Conservation (phyloP, 768 basidiomycete genomes). For the Cyclocybe cylindracea region DNA sequence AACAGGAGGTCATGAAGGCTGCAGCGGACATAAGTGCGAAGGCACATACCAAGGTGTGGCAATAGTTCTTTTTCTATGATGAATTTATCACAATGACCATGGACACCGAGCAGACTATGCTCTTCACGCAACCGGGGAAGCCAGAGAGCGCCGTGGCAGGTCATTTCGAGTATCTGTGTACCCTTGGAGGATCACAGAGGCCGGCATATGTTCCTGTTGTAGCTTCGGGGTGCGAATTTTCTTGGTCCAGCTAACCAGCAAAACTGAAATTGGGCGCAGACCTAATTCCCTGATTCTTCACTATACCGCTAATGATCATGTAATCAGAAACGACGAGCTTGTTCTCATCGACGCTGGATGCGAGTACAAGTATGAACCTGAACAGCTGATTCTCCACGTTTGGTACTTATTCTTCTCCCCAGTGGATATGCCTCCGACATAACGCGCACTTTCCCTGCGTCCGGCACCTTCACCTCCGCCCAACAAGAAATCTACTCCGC, state of each 20-base stretch:
- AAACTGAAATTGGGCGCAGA: constrained; percentile 34
- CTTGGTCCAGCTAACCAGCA: not conserved
- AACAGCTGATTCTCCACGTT: constrained; percentile 1
- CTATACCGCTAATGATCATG: constrained; percentile 89
- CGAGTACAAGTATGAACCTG: constrained; percentile 70
- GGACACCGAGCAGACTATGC: constrained; percentile 67
- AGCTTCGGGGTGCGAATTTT: constrained; percentile 75
- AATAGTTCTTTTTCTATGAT: not conserved
- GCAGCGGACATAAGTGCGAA: constrained; percentile 88
- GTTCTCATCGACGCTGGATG: constrained; percentile 91
- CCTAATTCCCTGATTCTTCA: constrained; percentile 91
- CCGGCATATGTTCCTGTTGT: constrained; percentile 98
- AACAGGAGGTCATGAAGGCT: constrained; percentile 75
- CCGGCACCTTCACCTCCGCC: constrained; percentile 74
- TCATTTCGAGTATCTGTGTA: constrained; percentile 89
- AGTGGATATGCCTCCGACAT: constrained; percentile 96
- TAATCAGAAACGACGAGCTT: constrained; percentile 69
- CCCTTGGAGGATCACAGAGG: constrained; percentile 76
- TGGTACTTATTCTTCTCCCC: constrained; percentile 1
- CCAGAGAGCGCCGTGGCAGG: constrained; percentile 53
- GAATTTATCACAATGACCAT: not conserved
- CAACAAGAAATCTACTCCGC: constrained; percentile 88
- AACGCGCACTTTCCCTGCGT: constrained; percentile 89
- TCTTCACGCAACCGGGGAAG: constrained; percentile 52
- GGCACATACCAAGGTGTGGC: constrained; percentile 78